These are phyloP conservation scores for Calonectria pseudoreteaudii DNA, from an alignment of 2,329 filamentous ascomycete genomes.

Conservation along the genomic window DNA sequence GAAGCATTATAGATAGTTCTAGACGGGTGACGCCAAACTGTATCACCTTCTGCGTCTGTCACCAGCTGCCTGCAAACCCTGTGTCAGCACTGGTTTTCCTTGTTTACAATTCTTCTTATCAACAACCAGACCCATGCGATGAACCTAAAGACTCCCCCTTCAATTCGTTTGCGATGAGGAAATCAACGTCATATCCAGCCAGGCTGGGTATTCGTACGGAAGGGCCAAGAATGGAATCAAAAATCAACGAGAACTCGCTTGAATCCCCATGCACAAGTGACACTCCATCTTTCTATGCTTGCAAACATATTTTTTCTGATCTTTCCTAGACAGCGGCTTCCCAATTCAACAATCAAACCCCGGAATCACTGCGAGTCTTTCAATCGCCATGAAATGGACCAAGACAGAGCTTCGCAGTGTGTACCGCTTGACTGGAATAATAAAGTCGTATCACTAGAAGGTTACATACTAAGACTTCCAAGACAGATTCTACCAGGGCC, in stretches of 20 bases:
- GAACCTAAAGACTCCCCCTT: background rate
- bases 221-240: background rate
- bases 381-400: constrained; percentile 21
- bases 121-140: background rate
- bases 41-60: background rate
- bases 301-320: background rate
- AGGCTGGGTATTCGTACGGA: background rate
- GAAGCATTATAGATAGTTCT: background rate
- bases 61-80: background rate
- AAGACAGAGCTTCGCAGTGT: constrained; percentile 22
- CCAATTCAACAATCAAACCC: background rate
- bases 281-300: background rate
- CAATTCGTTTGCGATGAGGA: background rate
- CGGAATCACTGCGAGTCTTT: background rate
- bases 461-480: background rate
- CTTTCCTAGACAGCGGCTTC: background rate
- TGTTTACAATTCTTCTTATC: background rate
- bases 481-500: constrained; percentile 6
- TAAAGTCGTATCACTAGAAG: background rate
- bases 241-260: background rate
- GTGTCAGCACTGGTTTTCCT: background rate
- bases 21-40: background rate
- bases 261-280: background rate
- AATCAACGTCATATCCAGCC: constrained; percentile 21
- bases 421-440: background rate